Percentiles rank a stretch among this genome's conserved stretches.
Evolutionary conservation across 2,329 filamentous ascomycete genomes (phyloP).

Genomic region (Scytalidium sp.): DNA sequence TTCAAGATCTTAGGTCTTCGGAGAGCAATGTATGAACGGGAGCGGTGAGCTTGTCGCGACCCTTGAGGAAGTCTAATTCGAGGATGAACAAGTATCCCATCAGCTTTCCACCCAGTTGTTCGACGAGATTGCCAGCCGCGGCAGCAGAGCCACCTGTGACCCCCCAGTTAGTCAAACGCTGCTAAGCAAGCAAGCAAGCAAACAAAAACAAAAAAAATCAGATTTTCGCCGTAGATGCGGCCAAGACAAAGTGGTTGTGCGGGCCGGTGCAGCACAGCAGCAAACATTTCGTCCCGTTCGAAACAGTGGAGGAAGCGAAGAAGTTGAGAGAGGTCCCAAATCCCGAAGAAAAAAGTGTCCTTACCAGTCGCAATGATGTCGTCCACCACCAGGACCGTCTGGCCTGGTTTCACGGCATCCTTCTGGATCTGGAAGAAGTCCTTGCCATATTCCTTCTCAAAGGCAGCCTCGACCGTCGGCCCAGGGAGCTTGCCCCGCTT

Average conservation of each 20-base stretch:
- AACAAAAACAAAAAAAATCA: neutral
- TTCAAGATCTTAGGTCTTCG: slow-evolving; percentile 39
- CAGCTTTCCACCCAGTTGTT: slow-evolving; percentile 80
- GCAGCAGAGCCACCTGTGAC: slow-evolving; percentile 79
- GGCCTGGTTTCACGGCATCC: slow-evolving; percentile 77
- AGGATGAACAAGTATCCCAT: slow-evolving; percentile 93
- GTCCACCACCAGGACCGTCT: slow-evolving; percentile 91
- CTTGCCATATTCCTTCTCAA: slow-evolving; percentile 93
- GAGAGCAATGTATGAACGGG: slow-evolving; percentile 81
- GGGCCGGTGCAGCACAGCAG: neutral
- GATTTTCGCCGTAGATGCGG: too few relatives aligned
- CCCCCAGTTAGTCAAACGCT: slow-evolving; percentile 6
- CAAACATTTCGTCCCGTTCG: neutral
- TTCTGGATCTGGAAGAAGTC: slow-evolving; percentile 96
- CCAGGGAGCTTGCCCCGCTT: slow-evolving; percentile 97
- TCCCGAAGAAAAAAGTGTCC: too few relatives aligned
- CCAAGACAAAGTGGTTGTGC: neutral
- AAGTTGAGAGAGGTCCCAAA: too few relatives aligned
- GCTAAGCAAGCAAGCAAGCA: neutral
- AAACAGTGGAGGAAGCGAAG: neutral
- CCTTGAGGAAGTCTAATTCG: slow-evolving; percentile 90
- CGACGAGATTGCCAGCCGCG: slow-evolving; percentile 82
- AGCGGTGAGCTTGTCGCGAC: slow-evolving; percentile 81
- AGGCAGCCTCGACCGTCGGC: slow-evolving; percentile 78
- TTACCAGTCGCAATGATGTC: slow-evolving; percentile 98